phyloP scores from a whole-genome alignment of 345 rosid species.

The Arabidopsis suecica region DNA sequence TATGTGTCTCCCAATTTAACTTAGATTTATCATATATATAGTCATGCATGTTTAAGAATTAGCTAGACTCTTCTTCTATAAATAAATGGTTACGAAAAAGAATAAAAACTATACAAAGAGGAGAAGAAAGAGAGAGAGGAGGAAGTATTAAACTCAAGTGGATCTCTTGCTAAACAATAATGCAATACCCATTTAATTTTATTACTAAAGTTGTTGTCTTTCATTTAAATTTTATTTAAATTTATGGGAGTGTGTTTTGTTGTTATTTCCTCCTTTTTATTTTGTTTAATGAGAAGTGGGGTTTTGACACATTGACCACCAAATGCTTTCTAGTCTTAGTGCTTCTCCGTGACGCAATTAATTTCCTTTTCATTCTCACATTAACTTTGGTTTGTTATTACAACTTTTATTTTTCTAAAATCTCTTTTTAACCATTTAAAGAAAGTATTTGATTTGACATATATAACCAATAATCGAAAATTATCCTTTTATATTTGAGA shows the following conservation, averaged over 20 bases:
- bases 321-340: constrained; percentile 53
- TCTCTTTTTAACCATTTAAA: constrained; percentile 30
- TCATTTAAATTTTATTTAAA: neutral
- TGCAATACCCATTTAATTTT: constrained; percentile 24
- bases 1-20: neutral
- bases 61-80: neutral
- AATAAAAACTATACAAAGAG: neutral
- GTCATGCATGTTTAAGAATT: neutral
- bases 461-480: neutral
- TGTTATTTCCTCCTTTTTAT: constrained; percentile 31
- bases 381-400: constrained; percentile 19
- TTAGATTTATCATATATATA: constrained; percentile 1
- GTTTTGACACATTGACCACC: constrained; percentile 58
- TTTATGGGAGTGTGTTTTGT: constrained; percentile 19
- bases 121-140: constrained; percentile 11
- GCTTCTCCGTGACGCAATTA: constrained; percentile 53
- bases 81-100: neutral
- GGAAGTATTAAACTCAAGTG: constrained; percentile 36
- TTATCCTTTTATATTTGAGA: constrained; percentile 16
- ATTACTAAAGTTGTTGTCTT: neutral
- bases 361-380: constrained; percentile 41
- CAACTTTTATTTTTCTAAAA: constrained; percentile 13
- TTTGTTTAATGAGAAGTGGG: constrained; percentile 51
- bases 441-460: constrained; percentile 6
- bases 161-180: constrained; percentile 43